Evolutionary conservation across 768 basidiomycete species (phyloP).

Genomic region (Termitomyces sp.): DNA sequence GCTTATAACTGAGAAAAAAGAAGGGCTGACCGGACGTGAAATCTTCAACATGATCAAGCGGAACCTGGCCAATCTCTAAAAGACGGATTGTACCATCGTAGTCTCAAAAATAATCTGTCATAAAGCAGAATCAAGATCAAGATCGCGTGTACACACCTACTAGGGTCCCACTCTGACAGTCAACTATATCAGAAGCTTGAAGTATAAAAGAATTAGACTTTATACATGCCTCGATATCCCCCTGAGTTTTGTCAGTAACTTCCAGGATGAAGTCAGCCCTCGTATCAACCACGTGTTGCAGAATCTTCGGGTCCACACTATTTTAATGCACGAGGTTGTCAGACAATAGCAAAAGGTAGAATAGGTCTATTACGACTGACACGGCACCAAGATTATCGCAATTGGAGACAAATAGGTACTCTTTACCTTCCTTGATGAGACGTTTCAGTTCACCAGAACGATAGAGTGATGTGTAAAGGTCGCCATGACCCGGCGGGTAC

Average conservation of each 20-base stretch:
- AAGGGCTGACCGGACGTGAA: conserved; percentile 56
- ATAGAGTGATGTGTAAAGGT: conserved; percentile 72
- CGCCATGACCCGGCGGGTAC: conserved; percentile 90
- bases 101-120: conserved; percentile 22
- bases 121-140: not conserved
- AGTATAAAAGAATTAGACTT: conserved; percentile 16
- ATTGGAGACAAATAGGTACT: conserved; percentile 87
- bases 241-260: conserved; percentile 95
- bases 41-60: conserved; percentile 74
- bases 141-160: conserved; percentile 31
- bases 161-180: conserved; percentile 57
- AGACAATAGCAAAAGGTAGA: not conserved
- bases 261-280: conserved; percentile 91
- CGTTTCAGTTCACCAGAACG: conserved; percentile 77
- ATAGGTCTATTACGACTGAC: conserved; percentile 31
- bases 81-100: conserved; percentile 74
- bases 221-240: conserved; percentile 43
- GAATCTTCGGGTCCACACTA: conserved; percentile 71
- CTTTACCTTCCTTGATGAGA: conserved; percentile 77
- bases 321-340: conserved; percentile 14
- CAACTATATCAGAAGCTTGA: not conserved
- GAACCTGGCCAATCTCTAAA: conserved; percentile 82
- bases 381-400: conserved; percentile 83
- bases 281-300: conserved; percentile 73
- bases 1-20: not conserved